phyloP scores from a whole-genome alignment of 1,139 yeast genomes.

The Scheffersomyces stambukii region DNA sequence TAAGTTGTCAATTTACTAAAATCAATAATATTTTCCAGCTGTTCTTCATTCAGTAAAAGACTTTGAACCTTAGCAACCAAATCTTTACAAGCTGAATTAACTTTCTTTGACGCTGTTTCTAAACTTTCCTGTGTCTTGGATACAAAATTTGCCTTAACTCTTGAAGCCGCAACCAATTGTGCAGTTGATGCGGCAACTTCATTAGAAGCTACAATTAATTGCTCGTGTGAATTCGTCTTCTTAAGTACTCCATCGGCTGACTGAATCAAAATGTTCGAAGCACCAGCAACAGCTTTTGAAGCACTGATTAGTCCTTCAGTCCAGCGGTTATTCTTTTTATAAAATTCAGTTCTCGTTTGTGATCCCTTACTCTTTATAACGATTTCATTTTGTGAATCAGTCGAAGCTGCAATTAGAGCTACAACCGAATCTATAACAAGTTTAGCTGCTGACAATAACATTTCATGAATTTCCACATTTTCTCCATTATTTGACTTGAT shows the following conservation, averaged over 20 bases:
- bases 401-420: constrained; percentile 67
- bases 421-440: constrained; percentile 81
- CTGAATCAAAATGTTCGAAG: constrained; percentile 74
- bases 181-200: constrained; percentile 94
- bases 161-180: constrained; percentile 86
- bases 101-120: constrained; percentile 66
- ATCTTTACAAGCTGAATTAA: constrained; percentile 68
- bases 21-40: constrained; percentile 46
- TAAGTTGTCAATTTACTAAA: constrained; percentile 68
- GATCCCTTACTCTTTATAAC: constrained; percentile 69
- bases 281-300: constrained; percentile 81
- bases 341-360: constrained; percentile 68
- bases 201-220: constrained; percentile 83
- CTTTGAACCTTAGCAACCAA: constrained; percentile 69
- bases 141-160: constrained; percentile 77
- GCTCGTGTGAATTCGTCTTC: constrained; percentile 66
- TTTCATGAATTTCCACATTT: constrained; percentile 71
- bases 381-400: constrained; percentile 80
- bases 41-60: constrained; percentile 41
- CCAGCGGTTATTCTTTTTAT: constrained; percentile 88
- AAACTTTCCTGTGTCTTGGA: constrained; percentile 75
- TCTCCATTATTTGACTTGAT: constrained; percentile 55
- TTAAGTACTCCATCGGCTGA: constrained; percentile 84
- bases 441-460: constrained; percentile 73
- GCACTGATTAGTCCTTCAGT: constrained; percentile 93